Conservation (phyloP, 345 rosid species). For the Pistacia integerrima region DNA sequence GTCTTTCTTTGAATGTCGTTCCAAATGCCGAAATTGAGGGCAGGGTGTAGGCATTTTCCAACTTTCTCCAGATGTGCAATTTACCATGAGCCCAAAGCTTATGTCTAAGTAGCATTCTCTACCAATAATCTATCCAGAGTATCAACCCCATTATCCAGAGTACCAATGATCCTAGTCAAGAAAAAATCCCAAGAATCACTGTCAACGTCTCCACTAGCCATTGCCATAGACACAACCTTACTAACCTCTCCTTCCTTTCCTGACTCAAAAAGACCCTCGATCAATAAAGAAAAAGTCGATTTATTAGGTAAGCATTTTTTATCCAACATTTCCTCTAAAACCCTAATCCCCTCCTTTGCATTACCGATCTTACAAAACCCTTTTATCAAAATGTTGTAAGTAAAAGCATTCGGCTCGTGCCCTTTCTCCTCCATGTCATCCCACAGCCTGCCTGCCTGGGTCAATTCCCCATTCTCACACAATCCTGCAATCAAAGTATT, state of each 20-base stretch:
- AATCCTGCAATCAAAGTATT: constrained; percentile 76
- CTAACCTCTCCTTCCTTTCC: constrained; percentile 54
- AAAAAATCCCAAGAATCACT: constrained; percentile 62
- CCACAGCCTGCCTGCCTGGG: constrained; percentile 77
- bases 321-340: constrained; percentile 81
- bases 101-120: constrained; percentile 25
- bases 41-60: neutral
- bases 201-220: constrained; percentile 51
- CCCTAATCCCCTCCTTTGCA: constrained; percentile 61
- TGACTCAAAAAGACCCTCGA: constrained; percentile 42
- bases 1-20: neutral
- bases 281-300: constrained; percentile 52
- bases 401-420: constrained; percentile 70
- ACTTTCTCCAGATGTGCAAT: neutral
- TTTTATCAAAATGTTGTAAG: constrained; percentile 67
- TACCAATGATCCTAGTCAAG: constrained; percentile 38
- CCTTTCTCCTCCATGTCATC: constrained; percentile 89
- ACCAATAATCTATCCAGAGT: constrained; percentile 40
- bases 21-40: neutral
- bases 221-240: constrained; percentile 50
- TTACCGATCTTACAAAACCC: constrained; percentile 71
- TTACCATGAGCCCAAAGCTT: neutral
- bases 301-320: constrained; percentile 64
- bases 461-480: constrained; percentile 75
- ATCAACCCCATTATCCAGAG: constrained; percentile 39